These are phyloP conservation scores for Hypoxylon trugodes DNA, from an alignment of 495 filamentous ascomycete genomes.

Conservation along the genomic window DNA sequence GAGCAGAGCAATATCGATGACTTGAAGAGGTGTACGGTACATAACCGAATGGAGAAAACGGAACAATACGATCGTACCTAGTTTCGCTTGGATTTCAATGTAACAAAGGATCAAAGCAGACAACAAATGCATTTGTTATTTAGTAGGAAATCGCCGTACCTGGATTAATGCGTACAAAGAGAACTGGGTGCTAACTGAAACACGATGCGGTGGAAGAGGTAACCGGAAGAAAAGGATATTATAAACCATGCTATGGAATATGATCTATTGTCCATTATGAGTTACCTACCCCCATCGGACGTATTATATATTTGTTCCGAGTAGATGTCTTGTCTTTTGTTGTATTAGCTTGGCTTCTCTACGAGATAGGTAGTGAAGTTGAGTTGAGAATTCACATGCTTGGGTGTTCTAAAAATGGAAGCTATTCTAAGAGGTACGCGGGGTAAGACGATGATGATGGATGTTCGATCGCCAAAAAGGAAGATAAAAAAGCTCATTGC, in stretches of 20 bases:
- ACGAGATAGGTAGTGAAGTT: background rate
- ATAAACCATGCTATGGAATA: background rate
- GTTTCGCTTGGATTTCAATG: conserved; percentile 17
- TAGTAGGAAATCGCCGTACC: background rate
- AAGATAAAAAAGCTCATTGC: background rate
- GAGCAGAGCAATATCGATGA: conserved; percentile 8
- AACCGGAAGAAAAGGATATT: conserved; percentile 18
- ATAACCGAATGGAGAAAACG: conserved; percentile 33
- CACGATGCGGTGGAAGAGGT: background rate
- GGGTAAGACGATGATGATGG: background rate
- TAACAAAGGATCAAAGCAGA: conserved; percentile 24
- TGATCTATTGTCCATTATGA: no score
- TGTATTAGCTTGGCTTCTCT: no score
- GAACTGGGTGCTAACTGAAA: background rate
- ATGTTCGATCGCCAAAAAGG: conserved; percentile 5
- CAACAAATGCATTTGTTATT: background rate
- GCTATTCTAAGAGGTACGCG: conserved; percentile 17
- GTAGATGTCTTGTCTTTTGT: no score
- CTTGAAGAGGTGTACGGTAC: conserved; percentile 3
- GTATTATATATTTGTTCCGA: no score
- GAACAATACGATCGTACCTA: conserved; percentile 18
- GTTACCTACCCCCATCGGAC: background rate
- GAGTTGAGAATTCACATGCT: conserved; percentile 17
- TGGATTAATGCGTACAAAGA: no score
- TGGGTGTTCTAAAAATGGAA: conserved; percentile 36